phyloP scores from a whole-genome alignment of 108 stramenopile genomes.

The Fragilaria crotonensis region DNA sequence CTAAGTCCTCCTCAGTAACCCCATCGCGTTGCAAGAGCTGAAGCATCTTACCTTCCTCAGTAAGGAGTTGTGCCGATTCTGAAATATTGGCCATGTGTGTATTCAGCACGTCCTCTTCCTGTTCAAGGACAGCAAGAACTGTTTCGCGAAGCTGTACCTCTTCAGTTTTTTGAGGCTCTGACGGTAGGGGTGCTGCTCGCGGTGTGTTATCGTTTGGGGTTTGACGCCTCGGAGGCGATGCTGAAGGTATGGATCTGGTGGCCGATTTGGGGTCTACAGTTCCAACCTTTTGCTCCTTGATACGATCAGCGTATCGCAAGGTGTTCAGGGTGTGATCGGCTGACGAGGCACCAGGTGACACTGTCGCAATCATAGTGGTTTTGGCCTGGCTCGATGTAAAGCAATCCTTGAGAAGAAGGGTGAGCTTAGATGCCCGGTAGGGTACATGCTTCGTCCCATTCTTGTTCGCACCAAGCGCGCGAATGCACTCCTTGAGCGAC shows the following conservation, averaged over 20 bases:
- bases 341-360: constrained; percentile 86
- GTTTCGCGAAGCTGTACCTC: constrained; percentile 69
- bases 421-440: constrained; percentile 98
- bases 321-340: constrained; percentile 98
- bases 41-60: constrained; percentile 90
- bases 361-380: constrained; percentile 97
- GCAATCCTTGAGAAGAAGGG: constrained; percentile 94
- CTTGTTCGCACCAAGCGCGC: constrained; percentile 74
- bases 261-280: neutral
- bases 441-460: constrained; percentile 78
- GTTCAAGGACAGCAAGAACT: constrained; percentile 80
- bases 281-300: constrained; percentile 81
- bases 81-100: constrained; percentile 84
- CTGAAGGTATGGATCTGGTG: neutral
- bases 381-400: constrained; percentile 86
- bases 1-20: constrained; percentile 69
- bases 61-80: constrained; percentile 91
- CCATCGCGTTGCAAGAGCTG: constrained; percentile 78
- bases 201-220: neutral
- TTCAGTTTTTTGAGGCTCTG: neutral
- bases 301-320: constrained; percentile 92
- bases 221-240: neutral
- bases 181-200: neutral
- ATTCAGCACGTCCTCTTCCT: constrained; percentile 94
- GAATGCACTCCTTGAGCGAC: constrained; percentile 96